Conservation (phyloP, 2,329 filamentous ascomycete genomes). For the Cladosporium sp. region DNA sequence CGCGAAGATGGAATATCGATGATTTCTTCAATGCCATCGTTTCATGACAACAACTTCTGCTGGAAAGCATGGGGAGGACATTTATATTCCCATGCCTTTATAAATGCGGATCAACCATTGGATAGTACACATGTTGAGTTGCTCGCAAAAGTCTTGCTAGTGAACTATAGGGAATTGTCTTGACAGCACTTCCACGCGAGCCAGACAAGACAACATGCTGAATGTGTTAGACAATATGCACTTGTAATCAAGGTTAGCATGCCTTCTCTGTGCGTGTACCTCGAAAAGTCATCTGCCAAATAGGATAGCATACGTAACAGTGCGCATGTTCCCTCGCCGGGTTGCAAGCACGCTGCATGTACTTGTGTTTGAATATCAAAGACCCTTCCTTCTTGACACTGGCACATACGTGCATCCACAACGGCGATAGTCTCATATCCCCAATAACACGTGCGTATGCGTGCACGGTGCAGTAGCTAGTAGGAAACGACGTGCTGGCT, state of each 20-base stretch:
- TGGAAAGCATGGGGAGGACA: background rate
- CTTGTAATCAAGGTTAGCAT: background rate
- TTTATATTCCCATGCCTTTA: background rate
- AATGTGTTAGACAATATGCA: background rate
- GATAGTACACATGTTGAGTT: background rate
- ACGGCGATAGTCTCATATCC: too few relatives aligned
- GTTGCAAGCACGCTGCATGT: too few relatives aligned
- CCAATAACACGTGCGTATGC: background rate
- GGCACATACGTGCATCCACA: too few relatives aligned
- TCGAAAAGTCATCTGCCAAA: too few relatives aligned
- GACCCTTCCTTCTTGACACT: too few relatives aligned
- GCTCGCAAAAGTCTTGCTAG: background rate
- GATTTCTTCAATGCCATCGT: background rate
- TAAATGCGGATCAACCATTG: background rate
- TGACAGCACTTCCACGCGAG: background rate
- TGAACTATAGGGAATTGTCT: background rate
- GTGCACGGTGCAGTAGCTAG: too few relatives aligned
- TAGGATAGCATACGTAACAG: too few relatives aligned
- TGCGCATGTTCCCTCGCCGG: too few relatives aligned
- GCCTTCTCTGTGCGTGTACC: too few relatives aligned
- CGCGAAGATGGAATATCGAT: background rate
- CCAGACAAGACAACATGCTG: background rate
- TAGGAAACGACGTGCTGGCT: background rate
- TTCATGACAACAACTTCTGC: background rate
- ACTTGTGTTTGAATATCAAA: too few relatives aligned